These are phyloP conservation scores for Arctium lappa DNA, from an alignment of 129 eudicot genomes.

Conservation along the genomic window DNA sequence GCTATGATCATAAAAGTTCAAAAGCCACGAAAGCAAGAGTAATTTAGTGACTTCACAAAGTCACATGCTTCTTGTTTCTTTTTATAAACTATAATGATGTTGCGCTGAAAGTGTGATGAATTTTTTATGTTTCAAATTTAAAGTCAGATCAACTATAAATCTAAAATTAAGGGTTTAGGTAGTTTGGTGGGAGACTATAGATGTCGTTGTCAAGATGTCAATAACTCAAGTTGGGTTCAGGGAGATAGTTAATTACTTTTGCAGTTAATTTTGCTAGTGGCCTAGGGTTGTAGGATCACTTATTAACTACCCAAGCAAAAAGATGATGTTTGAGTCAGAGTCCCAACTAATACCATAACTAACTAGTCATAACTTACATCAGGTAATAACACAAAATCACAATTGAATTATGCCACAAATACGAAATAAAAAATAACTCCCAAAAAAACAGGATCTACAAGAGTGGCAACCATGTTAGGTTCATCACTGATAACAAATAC, in stretches of 20 bases:
- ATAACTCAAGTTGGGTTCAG: neutral
- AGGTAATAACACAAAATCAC: neutral
- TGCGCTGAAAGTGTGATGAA: neutral
- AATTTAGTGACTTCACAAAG: neutral
- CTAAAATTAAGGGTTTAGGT: neutral
- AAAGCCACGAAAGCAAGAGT: neutral
- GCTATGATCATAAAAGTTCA: neutral
- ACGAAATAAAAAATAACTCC: neutral
- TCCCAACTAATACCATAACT: neutral
- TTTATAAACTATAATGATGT: neutral
- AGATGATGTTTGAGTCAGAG: neutral
- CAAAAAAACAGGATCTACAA: neutral
- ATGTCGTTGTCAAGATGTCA: constrained; percentile 8
- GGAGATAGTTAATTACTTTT: neutral
- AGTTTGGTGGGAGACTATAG: neutral
- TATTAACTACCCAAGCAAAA: neutral
- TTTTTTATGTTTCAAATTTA: neutral
- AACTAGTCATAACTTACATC: neutral
- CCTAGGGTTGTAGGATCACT: neutral
- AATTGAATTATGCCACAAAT: neutral
- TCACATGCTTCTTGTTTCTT: neutral
- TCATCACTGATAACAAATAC: neutral
- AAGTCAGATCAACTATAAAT: neutral
- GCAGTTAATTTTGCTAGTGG: neutral
- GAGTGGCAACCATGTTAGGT: neutral